Evolutionary conservation across 2,329 filamentous ascomycete species (phyloP), one percentile per base, ranked within the genome.

Genomic region (Ophiostoma australiae): DNA sequence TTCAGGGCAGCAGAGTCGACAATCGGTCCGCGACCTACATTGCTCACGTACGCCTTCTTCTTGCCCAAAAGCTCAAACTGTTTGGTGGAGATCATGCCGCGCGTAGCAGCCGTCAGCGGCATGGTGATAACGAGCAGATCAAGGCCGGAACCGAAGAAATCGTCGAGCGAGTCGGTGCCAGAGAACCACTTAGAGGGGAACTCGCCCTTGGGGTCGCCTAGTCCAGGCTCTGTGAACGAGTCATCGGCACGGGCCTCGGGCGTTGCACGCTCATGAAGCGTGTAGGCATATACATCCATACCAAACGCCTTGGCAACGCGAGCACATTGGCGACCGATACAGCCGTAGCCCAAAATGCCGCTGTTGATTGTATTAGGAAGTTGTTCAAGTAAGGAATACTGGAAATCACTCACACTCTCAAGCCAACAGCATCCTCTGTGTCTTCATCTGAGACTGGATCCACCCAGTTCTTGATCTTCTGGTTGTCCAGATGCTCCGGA

Each of bases 251-350:
- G 85, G 23, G 85, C 87, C 74, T 87, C 87, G 0, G 86, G 83
- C 0, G 89, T 91, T 8, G 70, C 23, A 3, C 69, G 68, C 67
- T 68, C 70, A 39, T 83, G 84, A 4, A 88, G 88, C 1, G 90
- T 91, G 79, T 89, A 91, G 1, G 89, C 90, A 74, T 90, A 81
- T 1, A 92, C 85, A 41, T 86, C 82, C 85, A 90, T 89, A 6
- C 89, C 90, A 76, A 90, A 78, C 6, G 87, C 85, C n/a, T 82
- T 82, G 11, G 84, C 84, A 11, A 90, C 82, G 10, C 79, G 77
- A 4, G 81, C 81, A 39, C 79, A 76, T 63, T 83, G 81, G 6
- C 81, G 76, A 1, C 81, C 81, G 70, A 83, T 82, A 63, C 79
- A 80, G 13, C 82, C 81, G 74, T 83, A 83, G 20, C 81, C 81